Evolutionary conservation across 164 flowering plant genomes (phyloP).

Genomic region (Dillenia suffruticosa): DNA sequence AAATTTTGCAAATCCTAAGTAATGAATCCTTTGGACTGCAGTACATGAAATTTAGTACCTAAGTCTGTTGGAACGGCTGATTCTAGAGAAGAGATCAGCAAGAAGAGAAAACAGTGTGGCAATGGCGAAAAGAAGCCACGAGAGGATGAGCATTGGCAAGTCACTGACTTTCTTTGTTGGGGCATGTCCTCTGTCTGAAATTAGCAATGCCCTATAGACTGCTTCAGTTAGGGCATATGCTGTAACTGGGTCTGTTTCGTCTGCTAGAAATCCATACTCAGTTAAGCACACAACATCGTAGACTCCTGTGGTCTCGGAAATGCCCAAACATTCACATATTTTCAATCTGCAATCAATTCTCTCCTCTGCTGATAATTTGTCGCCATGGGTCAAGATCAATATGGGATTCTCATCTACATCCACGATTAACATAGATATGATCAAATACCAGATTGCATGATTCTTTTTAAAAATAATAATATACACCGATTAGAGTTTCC

Average conservation of each 20-base stretch:
- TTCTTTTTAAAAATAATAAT: background rate
- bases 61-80: constrained; percentile 12
- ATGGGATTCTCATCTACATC: constrained; percentile 70
- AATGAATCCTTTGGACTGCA: background rate
- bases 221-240: constrained; percentile 63
- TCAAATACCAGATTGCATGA: no score
- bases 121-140: constrained; percentile 30
- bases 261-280: constrained; percentile 53
- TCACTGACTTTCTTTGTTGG: constrained; percentile 38
- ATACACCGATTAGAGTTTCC: no score
- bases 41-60: background rate
- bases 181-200: constrained; percentile 44
- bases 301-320: constrained; percentile 52
- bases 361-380: constrained; percentile 50
- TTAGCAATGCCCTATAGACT: constrained; percentile 52
- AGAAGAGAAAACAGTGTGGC: constrained; percentile 36
- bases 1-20: no score
- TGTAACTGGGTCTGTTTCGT: constrained; percentile 61
- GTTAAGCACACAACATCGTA: constrained; percentile 72
- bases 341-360: constrained; percentile 53
- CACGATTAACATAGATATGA: background rate
- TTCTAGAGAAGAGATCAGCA: constrained; percentile 32
- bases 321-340: constrained; percentile 43
- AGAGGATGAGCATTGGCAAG: constrained; percentile 17
- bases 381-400: constrained; percentile 74